Conservation (phyloP, 352 stramenopile species). For the Lagenidium giganteum region DNA sequence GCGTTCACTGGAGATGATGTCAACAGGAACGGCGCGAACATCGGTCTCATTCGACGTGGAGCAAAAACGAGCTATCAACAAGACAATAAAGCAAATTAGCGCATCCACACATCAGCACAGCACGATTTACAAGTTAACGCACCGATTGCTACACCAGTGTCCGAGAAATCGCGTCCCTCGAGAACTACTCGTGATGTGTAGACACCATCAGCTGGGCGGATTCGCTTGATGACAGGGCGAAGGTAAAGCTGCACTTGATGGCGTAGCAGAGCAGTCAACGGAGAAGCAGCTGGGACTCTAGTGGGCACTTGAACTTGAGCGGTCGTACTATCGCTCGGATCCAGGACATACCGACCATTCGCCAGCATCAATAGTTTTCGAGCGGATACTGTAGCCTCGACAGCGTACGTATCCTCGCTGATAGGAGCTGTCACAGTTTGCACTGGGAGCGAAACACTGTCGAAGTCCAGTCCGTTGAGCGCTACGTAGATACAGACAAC, state of each 20-base stretch:
- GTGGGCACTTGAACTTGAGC: too few species aligned
- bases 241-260: slow-evolving; percentile 39
- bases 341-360: slow-evolving; percentile 8
- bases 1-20: slow-evolving; percentile 29
- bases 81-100: background rate
- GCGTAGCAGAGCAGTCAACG: background rate
- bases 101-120: background rate
- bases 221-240: slow-evolving; percentile 31
- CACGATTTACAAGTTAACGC: slow-evolving; percentile 6
- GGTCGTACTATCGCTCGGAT: background rate
- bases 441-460: slow-evolving; percentile 25
- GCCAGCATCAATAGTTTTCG: background rate
- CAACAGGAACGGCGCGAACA: slow-evolving; percentile 26
- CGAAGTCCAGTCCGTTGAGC: slow-evolving; percentile 35
- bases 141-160: slow-evolving; percentile 46
- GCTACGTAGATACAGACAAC: slow-evolving; percentile 21
- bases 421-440: background rate
- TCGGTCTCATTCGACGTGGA: slow-evolving; percentile 22
- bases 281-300: background rate
- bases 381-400: background rate
- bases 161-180: slow-evolving; percentile 45
- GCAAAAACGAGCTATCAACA: slow-evolving; percentile 6
- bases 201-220: slow-evolving; percentile 43
- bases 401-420: background rate
- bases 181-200: slow-evolving; percentile 60